A percentile compares a stretch with the other conserved stretches of the same genome.
phyloP scores from a whole-genome alignment of 129 eudicot genomes.

The Flaveria linearis region DNA sequence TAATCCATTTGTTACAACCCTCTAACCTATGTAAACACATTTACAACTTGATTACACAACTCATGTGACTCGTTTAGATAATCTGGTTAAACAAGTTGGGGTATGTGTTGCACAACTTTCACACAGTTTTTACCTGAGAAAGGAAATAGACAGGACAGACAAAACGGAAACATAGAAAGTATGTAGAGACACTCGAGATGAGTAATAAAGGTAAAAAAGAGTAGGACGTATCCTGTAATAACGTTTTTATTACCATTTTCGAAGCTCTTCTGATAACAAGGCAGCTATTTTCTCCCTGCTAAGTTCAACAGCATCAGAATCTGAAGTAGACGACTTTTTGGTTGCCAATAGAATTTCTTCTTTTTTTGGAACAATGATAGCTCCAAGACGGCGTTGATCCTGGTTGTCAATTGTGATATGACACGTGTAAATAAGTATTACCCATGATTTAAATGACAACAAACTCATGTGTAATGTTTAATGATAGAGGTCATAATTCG shows the following conservation, averaged over 20 bases:
- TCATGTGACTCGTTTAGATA: neutral
- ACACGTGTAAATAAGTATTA: slow-evolving; percentile 5
- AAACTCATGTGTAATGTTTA: slow-evolving; percentile 3
- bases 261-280: slow-evolving; percentile 63
- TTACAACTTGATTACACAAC: neutral
- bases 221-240: neutral
- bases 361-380: slow-evolving; percentile 90
- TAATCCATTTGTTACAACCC: neutral
- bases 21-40: neutral
- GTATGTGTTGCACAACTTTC: neutral
- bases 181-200: neutral
- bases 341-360: slow-evolving; percentile 63
- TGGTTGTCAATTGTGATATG: slow-evolving; percentile 29
- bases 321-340: slow-evolving; percentile 40
- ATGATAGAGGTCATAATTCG: neutral
- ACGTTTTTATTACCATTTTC: slow-evolving; percentile 62
- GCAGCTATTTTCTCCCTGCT: slow-evolving; percentile 51
- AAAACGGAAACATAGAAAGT: neutral
- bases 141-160: neutral
- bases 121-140: neutral
- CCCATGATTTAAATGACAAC: neutral
- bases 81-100: neutral
- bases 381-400: slow-evolving; percentile 99
- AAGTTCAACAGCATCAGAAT: slow-evolving; percentile 51
- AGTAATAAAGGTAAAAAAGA: neutral